Evolutionary conservation across 768 basidiomycete species (phyloP).

Genomic region (Butyriboletus loyo): DNA sequence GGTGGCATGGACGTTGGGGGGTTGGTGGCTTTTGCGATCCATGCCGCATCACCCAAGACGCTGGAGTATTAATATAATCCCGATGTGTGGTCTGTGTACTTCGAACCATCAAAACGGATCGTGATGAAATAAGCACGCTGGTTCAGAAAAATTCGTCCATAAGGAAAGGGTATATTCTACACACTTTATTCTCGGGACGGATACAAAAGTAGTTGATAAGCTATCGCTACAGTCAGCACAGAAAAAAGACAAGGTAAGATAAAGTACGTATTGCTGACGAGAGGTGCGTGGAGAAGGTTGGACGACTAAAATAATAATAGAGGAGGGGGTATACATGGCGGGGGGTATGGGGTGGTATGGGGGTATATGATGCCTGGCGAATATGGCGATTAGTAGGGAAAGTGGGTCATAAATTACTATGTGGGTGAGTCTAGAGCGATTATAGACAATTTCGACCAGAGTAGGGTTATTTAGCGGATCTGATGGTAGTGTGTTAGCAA

Average conservation of each 20-base stretch:
- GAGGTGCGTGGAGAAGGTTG: background rate
- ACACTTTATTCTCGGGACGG: background rate
- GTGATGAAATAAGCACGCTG: background rate
- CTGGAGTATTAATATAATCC: no score
- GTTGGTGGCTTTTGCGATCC: background rate
- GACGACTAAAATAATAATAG: background rate
- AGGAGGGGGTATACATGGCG: no score
- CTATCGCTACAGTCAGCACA: slow-evolving; percentile 22
- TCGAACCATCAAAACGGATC: background rate
- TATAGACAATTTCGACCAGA: background rate
- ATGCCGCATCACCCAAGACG: background rate
- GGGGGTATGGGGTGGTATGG: no score
- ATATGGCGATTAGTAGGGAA: background rate
- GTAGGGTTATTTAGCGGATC: slow-evolving; percentile 1
- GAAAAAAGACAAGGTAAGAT: background rate
- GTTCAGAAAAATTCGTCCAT: background rate
- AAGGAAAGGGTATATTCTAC: background rate
- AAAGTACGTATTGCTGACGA: background rate
- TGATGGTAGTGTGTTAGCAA: background rate
- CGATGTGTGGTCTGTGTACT: background rate
- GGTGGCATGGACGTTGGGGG: no score
- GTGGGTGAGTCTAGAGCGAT: background rate
- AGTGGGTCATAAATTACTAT: background rate
- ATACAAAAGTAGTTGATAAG: slow-evolving; percentile 1
- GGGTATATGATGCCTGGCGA: background rate